A percentile compares a stretch with the other conserved stretches of the same genome.
phyloP scores from a whole-genome alignment of 176 grass and related monocot species.

The Bolboschoenus planiculmis region DNA sequence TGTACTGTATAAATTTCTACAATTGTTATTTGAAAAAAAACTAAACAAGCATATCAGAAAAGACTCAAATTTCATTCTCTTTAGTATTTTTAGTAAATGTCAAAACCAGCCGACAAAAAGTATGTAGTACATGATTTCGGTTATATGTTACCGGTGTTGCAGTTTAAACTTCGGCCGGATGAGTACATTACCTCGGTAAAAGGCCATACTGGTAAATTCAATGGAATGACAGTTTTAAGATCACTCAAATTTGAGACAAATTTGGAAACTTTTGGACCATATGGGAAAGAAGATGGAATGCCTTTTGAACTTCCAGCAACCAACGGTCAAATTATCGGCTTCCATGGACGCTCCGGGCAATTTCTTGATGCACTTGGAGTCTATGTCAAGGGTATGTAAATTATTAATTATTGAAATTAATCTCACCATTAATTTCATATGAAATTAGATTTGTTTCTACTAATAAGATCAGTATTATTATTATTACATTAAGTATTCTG shows the following conservation, averaged over 20 bases:
- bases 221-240: constrained; percentile 4
- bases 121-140: too few relatives aligned
- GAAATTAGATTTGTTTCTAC: not conserved
- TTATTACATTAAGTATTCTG: not conserved
- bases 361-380: constrained; percentile 38
- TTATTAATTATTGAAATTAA: not conserved
- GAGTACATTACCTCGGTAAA: not conserved
- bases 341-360: constrained; percentile 35
- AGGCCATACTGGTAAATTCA: constrained; percentile 21
- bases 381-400: constrained; percentile 28
- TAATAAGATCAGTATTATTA: too few relatives aligned
- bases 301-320: constrained; percentile 37
- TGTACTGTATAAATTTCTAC: too few relatives aligned
- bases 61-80: too few relatives aligned
- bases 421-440: not conserved
- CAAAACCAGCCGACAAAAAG: too few relatives aligned
- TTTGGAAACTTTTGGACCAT: constrained; percentile 35
- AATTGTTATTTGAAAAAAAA: too few relatives aligned
- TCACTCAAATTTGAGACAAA: constrained; percentile 40
- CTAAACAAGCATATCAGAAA: too few relatives aligned
- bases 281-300: constrained; percentile 28
- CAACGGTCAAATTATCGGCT: constrained; percentile 40
- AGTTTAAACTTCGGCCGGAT: not conserved
- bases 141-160: not conserved
- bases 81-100: too few relatives aligned